Evolutionary conservation across 2,329 filamentous ascomycete genomes (phyloP).

Genomic region (Daldinia sp.): DNA sequence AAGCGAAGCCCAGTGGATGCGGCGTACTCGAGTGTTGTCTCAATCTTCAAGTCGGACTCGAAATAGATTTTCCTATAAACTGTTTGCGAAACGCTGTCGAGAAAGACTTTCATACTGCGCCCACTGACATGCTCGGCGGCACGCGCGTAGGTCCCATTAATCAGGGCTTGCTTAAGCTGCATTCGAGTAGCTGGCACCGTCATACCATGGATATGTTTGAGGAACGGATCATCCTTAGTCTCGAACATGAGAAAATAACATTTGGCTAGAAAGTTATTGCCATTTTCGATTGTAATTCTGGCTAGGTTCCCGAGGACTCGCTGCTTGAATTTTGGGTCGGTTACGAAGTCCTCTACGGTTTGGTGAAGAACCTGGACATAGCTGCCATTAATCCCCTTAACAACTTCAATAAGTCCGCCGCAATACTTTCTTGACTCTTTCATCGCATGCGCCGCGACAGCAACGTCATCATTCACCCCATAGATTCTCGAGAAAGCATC

Average conservation of each 20-base stretch:
- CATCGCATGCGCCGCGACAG: background rate
- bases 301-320: slow-evolving; percentile 20
- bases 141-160: slow-evolving; percentile 3
- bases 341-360: slow-evolving; percentile 36
- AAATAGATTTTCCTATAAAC: background rate
- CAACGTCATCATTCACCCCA: background rate
- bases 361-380: slow-evolving; percentile 40
- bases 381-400: background rate
- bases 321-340: slow-evolving; percentile 25
- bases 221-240: slow-evolving; percentile 1
- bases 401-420: slow-evolving; percentile 29
- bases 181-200: background rate
- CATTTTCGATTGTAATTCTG: slow-evolving; percentile 28
- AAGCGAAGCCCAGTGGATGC: slow-evolving; percentile 18
- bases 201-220: background rate
- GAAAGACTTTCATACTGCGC: slow-evolving; percentile 30
- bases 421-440: slow-evolving; percentile 15
- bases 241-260: slow-evolving; percentile 3
- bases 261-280: slow-evolving; percentile 30
- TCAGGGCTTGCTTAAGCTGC: slow-evolving; percentile 1
- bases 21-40: slow-evolving; percentile 19
- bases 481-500: background rate
- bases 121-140: slow-evolving; percentile 23
- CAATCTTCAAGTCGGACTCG: background rate
- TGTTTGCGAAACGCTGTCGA: slow-evolving; percentile 16